Percentiles rank a stretch among this genome's conserved stretches.
These are phyloP conservation scores for Diplotaxis tenuifolia DNA, from an alignment of 345 rosid species.

Conservation along the genomic window DNA sequence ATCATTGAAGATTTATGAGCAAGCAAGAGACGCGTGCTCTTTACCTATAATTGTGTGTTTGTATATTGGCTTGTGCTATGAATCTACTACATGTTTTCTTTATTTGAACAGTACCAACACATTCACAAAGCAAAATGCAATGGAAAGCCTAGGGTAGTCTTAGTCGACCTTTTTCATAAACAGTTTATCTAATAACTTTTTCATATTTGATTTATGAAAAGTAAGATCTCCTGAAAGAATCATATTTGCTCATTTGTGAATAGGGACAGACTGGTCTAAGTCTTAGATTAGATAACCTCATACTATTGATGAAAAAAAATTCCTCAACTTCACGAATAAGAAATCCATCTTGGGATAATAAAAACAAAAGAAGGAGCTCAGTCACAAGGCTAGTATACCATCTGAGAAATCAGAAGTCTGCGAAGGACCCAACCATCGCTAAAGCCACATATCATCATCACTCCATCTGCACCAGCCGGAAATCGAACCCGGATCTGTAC, in stretches of 20 bases:
- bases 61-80: not conserved
- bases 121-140: no score
- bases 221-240: no score
- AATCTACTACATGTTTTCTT: not conserved
- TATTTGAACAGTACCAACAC: no score
- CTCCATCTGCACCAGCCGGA: slow-evolving; percentile 59
- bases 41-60: not conserved
- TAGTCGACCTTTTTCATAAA: no score
- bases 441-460: not conserved
- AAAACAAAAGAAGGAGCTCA: not conserved
- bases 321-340: not conserved
- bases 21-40: not conserved
- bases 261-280: not conserved
- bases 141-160: no score
- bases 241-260: not conserved
- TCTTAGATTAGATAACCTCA: not conserved
- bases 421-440: not conserved
- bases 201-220: no score
- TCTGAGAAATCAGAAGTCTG: not conserved
- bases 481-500: slow-evolving; percentile 83
- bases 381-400: not conserved
- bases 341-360: no score
- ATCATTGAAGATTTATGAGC: not conserved
- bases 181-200: no score
- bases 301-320: no score